phyloP scores from a whole-genome alignment of 176 grass and related monocot genomes.

The Bothriochloa decipiens region DNA sequence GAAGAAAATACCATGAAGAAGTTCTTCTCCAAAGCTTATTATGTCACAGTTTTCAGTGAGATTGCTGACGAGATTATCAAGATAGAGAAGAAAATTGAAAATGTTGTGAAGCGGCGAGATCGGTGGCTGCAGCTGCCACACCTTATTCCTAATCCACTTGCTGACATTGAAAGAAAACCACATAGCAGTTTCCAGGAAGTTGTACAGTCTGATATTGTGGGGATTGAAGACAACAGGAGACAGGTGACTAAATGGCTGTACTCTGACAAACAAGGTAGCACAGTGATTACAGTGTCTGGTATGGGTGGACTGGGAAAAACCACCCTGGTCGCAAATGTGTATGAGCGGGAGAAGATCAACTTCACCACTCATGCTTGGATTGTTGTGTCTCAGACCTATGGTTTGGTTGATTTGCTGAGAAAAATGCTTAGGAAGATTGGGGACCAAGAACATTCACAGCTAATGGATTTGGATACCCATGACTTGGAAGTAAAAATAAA shows the following conservation, averaged over 20 bases:
- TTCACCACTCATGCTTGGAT: conserved; percentile 30
- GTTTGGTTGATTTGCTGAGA: conserved; percentile 5
- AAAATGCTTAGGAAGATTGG: conserved; percentile 17
- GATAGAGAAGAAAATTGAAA: not conserved
- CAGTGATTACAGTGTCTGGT: conserved; percentile 31
- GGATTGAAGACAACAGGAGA: not conserved
- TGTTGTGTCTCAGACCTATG: conserved; percentile 20
- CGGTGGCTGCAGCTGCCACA: not conserved
- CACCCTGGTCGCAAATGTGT: conserved; percentile 8
- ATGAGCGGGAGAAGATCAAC: not conserved
- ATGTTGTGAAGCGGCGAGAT: not conserved
- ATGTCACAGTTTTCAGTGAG: not conserved
- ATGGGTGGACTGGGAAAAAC: conserved; percentile 45
- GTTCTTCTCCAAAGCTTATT: not conserved
- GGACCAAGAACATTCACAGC: not conserved
- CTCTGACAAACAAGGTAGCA: not conserved
- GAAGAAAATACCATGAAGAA: not conserved
- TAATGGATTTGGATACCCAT: not conserved
- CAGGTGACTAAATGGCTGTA: not conserved
- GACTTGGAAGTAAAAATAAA: conserved; percentile 13
- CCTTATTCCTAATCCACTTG: not conserved
- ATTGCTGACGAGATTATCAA: not conserved
- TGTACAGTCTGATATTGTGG: not conserved
- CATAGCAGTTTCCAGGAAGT: not conserved
- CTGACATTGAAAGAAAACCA: conserved; percentile 4